Base-by-base conservation (phyloP, 495 filamentous ascomycete species). In the Talaromyces ruber region DNA sequence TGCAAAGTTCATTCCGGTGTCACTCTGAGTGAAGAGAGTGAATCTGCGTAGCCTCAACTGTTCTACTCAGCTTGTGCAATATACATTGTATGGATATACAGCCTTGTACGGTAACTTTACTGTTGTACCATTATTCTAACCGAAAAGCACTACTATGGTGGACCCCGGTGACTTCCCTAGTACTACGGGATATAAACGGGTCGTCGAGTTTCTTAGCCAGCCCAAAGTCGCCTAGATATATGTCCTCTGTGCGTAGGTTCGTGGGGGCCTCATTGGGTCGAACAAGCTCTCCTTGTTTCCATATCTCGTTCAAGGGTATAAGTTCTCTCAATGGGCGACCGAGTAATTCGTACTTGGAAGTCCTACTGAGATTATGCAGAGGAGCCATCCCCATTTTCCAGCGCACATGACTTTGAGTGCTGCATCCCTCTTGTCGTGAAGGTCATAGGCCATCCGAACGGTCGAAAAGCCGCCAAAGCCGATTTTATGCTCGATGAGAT, bases 211-310 rank as follows among this genome's bases (percentile, higher is more conserved):
- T 66, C 52, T 65, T 68, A 12, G 70, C 60, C 50, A 86, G 68
- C n/a, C 84, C 85, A 62, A 87, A 79, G 30, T 80, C 69, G 14
- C 75, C 76, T 63, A 86, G 66, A 67, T 83, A 84, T 60, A 84
- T 81, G 37, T 80, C 73, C 8, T 76, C 68, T 14, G 74, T 67
- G 55, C 68, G 63, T 47, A 70, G 32, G 32, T 60, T 55, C n/a
- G 54, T 21, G 9, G 67, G 66, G 39, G 66, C 16, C 6, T 62
- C 11, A 1, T 62, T 43, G 14, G 67, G 63, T 26, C 52, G 8
- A 52, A 71, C 68, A 25, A 71, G 63, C 60, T 71, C 68, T 59
- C 64, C 68, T 25, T 58, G 43, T 58, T 65, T 66, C 64, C 47
- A 62, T 26, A 66, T 52, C 0, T 65, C 50, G n/a, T 45, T 56